Percentiles rank a stretch among this genome's conserved stretches.
phyloP scores from a whole-genome alignment of 2,329 filamentous ascomycete species.

The Diaporthe amygdali region DNA sequence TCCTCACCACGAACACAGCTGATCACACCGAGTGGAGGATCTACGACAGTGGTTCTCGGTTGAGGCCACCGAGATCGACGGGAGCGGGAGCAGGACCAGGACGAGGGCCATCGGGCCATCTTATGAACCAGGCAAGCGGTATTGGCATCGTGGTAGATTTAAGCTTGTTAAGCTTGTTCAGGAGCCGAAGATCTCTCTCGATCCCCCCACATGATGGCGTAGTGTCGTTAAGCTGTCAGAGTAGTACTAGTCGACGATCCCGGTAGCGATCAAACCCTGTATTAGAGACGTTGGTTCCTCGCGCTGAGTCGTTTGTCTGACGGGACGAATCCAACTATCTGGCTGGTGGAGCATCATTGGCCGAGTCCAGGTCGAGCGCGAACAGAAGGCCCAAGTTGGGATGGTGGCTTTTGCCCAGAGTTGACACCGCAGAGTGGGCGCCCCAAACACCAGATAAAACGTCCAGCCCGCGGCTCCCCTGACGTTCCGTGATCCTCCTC shows the following conservation, averaged over 20 bases:
- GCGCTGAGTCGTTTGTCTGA: not conserved
- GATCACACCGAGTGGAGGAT: constrained; percentile 1
- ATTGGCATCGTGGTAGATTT: constrained; percentile 10
- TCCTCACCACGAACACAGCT: not conserved
- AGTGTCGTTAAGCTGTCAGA: constrained; percentile 2
- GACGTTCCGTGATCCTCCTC: constrained; percentile 2
- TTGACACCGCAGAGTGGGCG: not conserved
- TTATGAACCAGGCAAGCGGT: not conserved
- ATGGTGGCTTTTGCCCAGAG: constrained; percentile 2
- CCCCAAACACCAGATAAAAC: constrained; percentile 17
- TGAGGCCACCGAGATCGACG: constrained; percentile 9
- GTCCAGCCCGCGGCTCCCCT: constrained; percentile 14
- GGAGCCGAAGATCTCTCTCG: constrained; percentile 8
- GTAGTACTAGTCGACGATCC: not conserved
- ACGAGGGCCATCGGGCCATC: constrained; percentile 10
- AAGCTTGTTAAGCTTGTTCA: constrained; percentile 17
- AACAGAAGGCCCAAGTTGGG: not conserved
- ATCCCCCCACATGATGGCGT: constrained; percentile 6
- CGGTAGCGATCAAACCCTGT: constrained; percentile 12
- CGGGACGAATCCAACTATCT: not conserved
- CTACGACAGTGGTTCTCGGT: not conserved
- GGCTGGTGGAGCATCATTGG: not conserved
- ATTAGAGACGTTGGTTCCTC: constrained; percentile 9
- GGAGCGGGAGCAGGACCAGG: not conserved
- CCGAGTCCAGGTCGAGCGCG: not conserved